Conservation (phyloP, 805 yeast genomes). For the Candida boleticola region DNA sequence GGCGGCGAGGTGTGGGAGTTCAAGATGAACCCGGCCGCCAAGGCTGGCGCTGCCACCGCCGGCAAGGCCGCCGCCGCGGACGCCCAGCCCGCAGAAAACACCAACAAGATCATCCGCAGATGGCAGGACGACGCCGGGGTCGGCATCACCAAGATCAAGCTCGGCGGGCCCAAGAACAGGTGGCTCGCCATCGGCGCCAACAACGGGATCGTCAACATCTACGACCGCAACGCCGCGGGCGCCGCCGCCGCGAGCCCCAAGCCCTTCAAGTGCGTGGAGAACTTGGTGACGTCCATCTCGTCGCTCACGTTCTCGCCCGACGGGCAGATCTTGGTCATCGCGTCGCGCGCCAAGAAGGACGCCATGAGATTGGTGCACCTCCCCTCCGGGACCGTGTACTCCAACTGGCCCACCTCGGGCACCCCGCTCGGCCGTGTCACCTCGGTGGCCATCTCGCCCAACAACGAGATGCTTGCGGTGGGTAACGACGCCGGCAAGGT, state of each 20-base stretch:
- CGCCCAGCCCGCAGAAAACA: background rate
- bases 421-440: conserved; percentile 97
- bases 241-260: conserved; percentile 20
- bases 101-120: conserved; percentile 50
- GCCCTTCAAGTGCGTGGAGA: conserved; percentile 69
- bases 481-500: conserved; percentile 92
- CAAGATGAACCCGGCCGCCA: conserved; percentile 18
- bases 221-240: conserved; percentile 49
- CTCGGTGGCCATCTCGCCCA: conserved; percentile 72
- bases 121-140: conserved; percentile 89
- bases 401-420: conserved; percentile 96
- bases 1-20: conserved; percentile 93
- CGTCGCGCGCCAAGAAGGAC: conserved; percentile 82
- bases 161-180: conserved; percentile 68
- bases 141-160: conserved; percentile 72
- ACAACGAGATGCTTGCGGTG: conserved; percentile 76
- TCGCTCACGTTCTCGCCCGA: conserved; percentile 73
- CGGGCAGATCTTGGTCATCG: conserved; percentile 84
- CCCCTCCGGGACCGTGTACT: conserved; percentile 81
- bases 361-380: conserved; percentile 83
- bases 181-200: conserved; percentile 89
- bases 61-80: conserved; percentile 18
- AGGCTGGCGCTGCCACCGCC: conserved; percentile 3
- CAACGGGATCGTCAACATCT: conserved; percentile 86
- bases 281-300: conserved; percentile 78